These are phyloP conservation scores for Alternaria conjuncta DNA, from an alignment of 2,329 filamentous ascomycete genomes.

Conservation along the genomic window DNA sequence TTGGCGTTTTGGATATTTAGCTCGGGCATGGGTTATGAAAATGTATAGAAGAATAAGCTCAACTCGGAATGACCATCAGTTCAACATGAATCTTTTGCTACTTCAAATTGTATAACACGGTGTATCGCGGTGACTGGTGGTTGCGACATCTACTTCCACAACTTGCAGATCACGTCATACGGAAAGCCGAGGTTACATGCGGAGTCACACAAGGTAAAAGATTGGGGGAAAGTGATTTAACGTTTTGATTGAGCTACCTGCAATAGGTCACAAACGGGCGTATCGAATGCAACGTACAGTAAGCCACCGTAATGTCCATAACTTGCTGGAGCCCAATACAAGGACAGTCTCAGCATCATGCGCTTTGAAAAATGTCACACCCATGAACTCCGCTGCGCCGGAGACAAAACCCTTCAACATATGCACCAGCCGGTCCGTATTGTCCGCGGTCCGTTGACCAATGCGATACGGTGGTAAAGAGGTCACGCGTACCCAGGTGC, in stretches of 20 bases:
- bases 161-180: constrained; percentile 5
- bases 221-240: neutral
- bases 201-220: neutral
- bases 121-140: neutral
- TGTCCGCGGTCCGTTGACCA: neutral
- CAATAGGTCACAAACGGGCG: constrained; percentile 1
- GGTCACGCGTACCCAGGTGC: neutral
- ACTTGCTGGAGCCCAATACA: constrained; percentile 1
- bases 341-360: constrained; percentile 4
- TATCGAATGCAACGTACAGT: constrained; percentile 3
- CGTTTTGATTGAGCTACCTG: constrained; percentile 11
- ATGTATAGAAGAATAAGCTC: constrained; percentile 1
- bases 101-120: neutral
- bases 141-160: neutral
- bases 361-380: constrained; percentile 6
- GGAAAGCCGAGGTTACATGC: constrained; percentile 1
- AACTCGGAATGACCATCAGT: neutral
- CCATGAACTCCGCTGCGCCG: constrained; percentile 19
- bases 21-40: neutral
- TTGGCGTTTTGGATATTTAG: neutral
- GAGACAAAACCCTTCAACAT: constrained; percentile 6
- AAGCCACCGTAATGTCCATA: constrained; percentile 4
- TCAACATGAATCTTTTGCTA: constrained; percentile 2
- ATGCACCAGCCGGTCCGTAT: constrained; percentile 1
- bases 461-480: constrained; percentile 1